A percentile compares a stretch with the other conserved stretches of the same genome.
Evolutionary conservation across 176 grass and related monocot species (phyloP).

Genomic region (Zoysia pacifica): DNA sequence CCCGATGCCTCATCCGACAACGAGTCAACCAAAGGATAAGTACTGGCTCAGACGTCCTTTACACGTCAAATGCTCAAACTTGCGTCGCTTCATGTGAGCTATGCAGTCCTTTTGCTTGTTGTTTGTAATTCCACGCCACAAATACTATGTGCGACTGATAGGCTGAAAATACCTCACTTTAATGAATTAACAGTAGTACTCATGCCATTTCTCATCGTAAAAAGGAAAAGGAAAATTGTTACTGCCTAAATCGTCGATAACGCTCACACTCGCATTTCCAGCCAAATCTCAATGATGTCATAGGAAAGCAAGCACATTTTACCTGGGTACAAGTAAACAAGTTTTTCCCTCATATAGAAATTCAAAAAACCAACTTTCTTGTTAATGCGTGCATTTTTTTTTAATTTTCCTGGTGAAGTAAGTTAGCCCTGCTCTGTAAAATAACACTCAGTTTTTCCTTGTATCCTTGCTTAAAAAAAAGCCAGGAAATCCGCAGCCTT

Average conservation of each 20-base stretch:
- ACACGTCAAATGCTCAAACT: not conserved
- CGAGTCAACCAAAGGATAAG: slow-evolving; percentile 4
- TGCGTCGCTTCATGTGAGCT: not conserved
- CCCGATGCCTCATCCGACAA: not conserved
- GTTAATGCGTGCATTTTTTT: not conserved
- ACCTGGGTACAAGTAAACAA: not conserved
- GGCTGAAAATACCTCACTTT: not conserved
- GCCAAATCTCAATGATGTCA: not conserved
- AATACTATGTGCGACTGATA: not conserved
- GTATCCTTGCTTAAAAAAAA: slow-evolving; percentile 1
- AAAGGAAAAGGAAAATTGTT: not conserved
- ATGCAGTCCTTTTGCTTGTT: not conserved
- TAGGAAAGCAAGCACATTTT: not conserved
- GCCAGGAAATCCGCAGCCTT: not conserved
- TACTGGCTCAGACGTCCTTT: not conserved
- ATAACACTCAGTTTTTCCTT: not conserved
- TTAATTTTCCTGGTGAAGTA: not conserved
- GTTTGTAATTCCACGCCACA: not conserved
- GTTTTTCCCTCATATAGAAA: not conserved
- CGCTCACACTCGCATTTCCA: slow-evolving; percentile 7
- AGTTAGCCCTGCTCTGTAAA: not conserved
- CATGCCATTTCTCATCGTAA: not conserved
- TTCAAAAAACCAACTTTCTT: not conserved
- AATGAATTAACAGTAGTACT: not conserved
- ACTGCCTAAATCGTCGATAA: not conserved